Evolutionary conservation across 225 moss, liverwort and hornwort species (phyloP), one percentile per base, ranked within the genome.

Genomic region (Lunularia cruciata): DNA sequence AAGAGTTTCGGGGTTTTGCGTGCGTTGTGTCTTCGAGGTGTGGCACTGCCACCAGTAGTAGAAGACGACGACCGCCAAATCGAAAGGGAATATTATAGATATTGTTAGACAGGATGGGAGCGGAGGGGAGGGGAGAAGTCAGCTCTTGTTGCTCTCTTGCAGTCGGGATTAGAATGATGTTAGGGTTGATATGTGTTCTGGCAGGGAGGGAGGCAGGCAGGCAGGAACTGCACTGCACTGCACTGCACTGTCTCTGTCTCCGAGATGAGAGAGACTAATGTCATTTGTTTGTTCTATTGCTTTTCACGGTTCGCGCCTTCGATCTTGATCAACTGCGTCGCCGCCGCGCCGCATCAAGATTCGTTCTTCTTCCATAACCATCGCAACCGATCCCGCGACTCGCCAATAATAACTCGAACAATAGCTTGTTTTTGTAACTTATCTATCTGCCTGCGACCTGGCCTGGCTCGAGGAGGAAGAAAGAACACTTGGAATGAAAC

Each of bases 11-110:
- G 15, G 7, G 43, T 7, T 15, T 43, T 15, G 9, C 43, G 7
- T 43, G n/a, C n/a, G n/a, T n/a, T n/a, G n/a, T n/a, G n/a, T n/a
- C n/a, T n/a, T n/a, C n/a, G n/a, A n/a, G n/a, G n/a, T n/a, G n/a
- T n/a, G n/a, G n/a, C n/a, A n/a, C n/a, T n/a, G n/a, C n/a, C n/a
- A n/a, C n/a, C n/a, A n/a, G n/a, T n/a, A n/a, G n/a, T n/a, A n/a
- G n/a, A n/a, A n/a, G n/a, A n/a, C n/a, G 51, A 51, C 51, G 51
- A 51, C 51, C 51, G 19, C 51, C 51, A 22, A 51, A 51, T 12
- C 9, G 51, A 18, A 51, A 51, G 51, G 19, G 51, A 51, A 51
- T 51, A 51, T 51, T 42, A 42, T 42, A 42, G 40, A 42, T 12
- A 13, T 6, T 6, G 40, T 42, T 12, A 42, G 40, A n/a, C 40